A percentile compares a stretch with the other conserved stretches of the same genome.
These are phyloP conservation scores for Populus alba DNA, from an alignment of 345 rosid genomes.

Conservation along the genomic window DNA sequence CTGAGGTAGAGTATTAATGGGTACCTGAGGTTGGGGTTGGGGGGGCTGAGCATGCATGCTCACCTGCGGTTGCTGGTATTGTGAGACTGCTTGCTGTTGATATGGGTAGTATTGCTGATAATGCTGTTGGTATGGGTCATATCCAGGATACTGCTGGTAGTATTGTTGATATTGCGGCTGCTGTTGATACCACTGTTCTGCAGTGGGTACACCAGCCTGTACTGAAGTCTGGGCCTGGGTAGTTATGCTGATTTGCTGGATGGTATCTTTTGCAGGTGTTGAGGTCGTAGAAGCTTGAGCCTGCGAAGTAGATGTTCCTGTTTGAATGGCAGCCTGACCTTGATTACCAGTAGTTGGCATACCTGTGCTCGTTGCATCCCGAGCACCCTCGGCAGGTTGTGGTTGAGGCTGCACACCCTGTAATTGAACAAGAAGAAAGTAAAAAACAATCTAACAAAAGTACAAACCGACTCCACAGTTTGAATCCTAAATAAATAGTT, in stretches of 20 bases:
- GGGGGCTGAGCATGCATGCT: constrained; percentile 23
- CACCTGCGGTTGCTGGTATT: constrained; percentile 37
- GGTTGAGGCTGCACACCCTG: constrained; percentile 65
- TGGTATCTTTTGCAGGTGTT: constrained; percentile 35
- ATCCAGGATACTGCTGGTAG: constrained; percentile 64
- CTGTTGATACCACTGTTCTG: constrained; percentile 71
- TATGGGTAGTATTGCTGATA: constrained; percentile 59
- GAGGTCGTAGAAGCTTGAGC: constrained; percentile 32
- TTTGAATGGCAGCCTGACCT: constrained; percentile 38
- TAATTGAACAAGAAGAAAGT: background rate
- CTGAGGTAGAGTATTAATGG: constrained; percentile 40
- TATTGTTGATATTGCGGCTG: constrained; percentile 60
- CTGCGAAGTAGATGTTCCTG: constrained; percentile 39
- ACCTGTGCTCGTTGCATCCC: constrained; percentile 38
- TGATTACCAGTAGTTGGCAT: constrained; percentile 32
- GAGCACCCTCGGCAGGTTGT: constrained; percentile 38
- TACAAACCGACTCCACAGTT: background rate
- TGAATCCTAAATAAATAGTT: background rate
- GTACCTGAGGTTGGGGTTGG: constrained; percentile 25
- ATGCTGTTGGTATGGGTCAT: constrained; percentile 48
- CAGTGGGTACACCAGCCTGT: constrained; percentile 41
- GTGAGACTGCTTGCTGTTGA: constrained; percentile 48
- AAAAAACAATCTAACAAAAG: constrained; percentile 6
- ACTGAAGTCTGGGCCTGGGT: constrained; percentile 35
- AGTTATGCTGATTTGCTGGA: constrained; percentile 31